Evolutionary conservation across 306 rosid species (phyloP).

Genomic region (Lathyrus aphaca): DNA sequence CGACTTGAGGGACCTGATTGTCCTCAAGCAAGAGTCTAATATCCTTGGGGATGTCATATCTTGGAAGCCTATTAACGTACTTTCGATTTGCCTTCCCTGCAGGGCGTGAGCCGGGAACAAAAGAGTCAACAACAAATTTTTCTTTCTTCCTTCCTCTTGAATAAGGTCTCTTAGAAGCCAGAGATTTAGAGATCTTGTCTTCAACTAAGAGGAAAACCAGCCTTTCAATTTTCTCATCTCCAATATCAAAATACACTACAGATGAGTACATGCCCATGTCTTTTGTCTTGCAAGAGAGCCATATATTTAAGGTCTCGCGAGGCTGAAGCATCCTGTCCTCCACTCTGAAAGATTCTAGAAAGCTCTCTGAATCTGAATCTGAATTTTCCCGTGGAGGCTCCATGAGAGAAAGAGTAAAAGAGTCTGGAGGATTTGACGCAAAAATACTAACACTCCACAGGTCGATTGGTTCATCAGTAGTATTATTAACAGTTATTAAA

Average conservation of each 20-base stretch:
- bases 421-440: constrained; percentile 73
- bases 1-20: constrained; percentile 56
- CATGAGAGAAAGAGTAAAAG: constrained; percentile 77
- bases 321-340: constrained; percentile 91
- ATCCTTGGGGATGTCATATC: constrained; percentile 64
- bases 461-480: constrained; percentile 67
- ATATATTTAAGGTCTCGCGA: constrained; percentile 60
- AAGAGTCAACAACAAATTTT: constrained; percentile 48
- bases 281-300: constrained; percentile 93
- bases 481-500: constrained; percentile 62
- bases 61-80: constrained; percentile 65
- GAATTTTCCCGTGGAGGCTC: constrained; percentile 65
- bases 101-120: constrained; percentile 58
- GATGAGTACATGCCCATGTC: constrained; percentile 72
- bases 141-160: constrained; percentile 60
- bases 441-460: constrained; percentile 80
- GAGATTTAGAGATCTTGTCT: constrained; percentile 73
- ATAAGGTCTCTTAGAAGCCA: constrained; percentile 67
- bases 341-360: constrained; percentile 61
- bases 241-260: constrained; percentile 73
- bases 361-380: constrained; percentile 48
- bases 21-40: constrained; percentile 57
- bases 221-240: constrained; percentile 70
- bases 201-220: constrained; percentile 78
- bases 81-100: constrained; percentile 19